Conservation (phyloP, 768 basidiomycete species). For the Trametes coccinea region DNA sequence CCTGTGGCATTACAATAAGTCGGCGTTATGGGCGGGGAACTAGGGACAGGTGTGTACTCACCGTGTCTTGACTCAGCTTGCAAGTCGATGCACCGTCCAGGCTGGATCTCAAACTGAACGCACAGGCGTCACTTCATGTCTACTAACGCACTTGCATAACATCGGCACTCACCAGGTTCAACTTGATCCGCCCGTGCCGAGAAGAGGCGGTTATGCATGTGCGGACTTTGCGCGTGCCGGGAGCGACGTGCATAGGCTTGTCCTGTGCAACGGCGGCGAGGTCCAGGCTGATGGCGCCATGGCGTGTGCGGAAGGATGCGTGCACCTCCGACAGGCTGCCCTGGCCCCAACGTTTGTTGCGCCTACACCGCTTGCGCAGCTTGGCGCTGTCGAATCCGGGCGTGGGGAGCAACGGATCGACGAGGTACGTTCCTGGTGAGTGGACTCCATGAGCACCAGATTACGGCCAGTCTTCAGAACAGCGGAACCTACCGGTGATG, state of each 20-base stretch:
- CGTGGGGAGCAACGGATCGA: constrained; percentile 18
- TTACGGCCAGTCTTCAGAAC: background rate
- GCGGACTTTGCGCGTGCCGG: background rate
- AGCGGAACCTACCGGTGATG: constrained; percentile 22
- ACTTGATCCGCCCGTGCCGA: constrained; percentile 24
- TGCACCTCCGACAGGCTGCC: constrained; percentile 14
- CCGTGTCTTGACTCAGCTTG: constrained; percentile 15
- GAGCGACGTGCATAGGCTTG: background rate
- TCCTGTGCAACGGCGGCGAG: constrained; percentile 23
- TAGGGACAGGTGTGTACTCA: background rate
- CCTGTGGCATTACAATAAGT: background rate
- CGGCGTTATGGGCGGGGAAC: no score
- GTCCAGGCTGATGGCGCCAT: constrained; percentile 27
- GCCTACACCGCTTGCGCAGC: background rate
- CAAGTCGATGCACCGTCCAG: constrained; percentile 17
- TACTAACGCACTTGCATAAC: no score
- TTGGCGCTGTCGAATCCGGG: background rate
- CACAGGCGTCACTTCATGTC: background rate
- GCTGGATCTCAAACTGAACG: constrained; percentile 15
- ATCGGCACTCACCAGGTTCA: constrained; percentile 25
- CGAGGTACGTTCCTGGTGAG: constrained; percentile 21
- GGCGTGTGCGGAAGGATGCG: constrained; percentile 28
- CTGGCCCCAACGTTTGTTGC: constrained; percentile 8
- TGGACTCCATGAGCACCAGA: constrained; percentile 1
- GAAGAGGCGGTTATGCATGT: constrained; percentile 22